Conservation (phyloP, 176 grass and related monocot genomes). For the Musa schizocarpa region DNA sequence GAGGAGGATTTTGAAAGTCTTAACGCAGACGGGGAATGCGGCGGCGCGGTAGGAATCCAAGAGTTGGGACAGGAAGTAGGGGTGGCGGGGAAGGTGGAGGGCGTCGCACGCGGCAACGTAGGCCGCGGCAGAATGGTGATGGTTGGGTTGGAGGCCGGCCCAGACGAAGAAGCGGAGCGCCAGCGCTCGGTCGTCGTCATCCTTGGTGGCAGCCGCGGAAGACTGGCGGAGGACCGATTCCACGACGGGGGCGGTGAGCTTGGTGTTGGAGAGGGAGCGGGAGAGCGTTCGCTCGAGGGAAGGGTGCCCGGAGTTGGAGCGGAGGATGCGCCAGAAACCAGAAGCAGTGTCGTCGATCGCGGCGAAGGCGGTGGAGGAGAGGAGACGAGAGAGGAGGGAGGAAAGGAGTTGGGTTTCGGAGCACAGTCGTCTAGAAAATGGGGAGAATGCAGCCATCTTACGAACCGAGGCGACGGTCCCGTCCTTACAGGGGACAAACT, state of each 20-base stretch:
- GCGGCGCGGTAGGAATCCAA: conserved; percentile 48
- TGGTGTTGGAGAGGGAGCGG: conserved; percentile 3
- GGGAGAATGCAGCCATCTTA: conserved; percentile 24
- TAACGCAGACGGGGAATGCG: conserved; percentile 17
- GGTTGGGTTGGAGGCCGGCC: conserved; percentile 37
- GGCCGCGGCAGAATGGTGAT: conserved; percentile 30
- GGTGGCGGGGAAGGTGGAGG: conserved; percentile 24
- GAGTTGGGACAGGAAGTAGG: conserved; percentile 31
- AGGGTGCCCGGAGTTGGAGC: conserved; percentile 9
- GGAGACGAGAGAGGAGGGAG: conserved; percentile 20
- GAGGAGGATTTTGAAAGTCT: conserved; percentile 19
- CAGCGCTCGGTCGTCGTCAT: conserved; percentile 6
- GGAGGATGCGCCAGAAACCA: conserved; percentile 39
- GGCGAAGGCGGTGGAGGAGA: conserved; percentile 32
- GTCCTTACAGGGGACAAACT: too few species aligned
- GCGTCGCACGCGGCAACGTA: conserved; percentile 33
- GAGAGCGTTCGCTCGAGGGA: conserved; percentile 34
- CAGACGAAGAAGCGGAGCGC: conserved; percentile 33
- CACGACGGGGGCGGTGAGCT: conserved; percentile 28
- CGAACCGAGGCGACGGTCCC: too few species aligned
- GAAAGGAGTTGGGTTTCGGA: neutral
- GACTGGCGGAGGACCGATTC: conserved; percentile 35
- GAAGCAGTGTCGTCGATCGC: neutral
- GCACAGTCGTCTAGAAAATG: neutral
- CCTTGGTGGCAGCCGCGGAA: neutral